Evolutionary conservation across 441 rosid genomes (phyloP), one percentile per base, ranked within the genome.

Genomic region (Erysimum cheiri): DNA sequence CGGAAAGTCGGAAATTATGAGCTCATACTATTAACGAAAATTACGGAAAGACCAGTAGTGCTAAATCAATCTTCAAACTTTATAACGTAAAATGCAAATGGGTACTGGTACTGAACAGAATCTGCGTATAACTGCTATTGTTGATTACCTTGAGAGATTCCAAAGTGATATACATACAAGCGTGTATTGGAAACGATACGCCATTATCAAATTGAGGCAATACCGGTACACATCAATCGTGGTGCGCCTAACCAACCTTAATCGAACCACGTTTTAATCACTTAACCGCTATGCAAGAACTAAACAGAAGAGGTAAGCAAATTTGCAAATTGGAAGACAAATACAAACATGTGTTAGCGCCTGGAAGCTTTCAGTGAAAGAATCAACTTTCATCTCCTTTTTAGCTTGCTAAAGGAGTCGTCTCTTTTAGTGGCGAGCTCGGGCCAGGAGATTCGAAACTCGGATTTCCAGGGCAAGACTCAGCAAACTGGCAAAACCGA

Each of bases 401-500:
- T 60, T 64, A 78, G 59, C 67, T 64, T 3, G 54, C 24, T 8
- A 66, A 37, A 54, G 44, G 28, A 60, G 56, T 24, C 33, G 63
- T 46, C 4, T 69, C 58, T 60, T 59, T 63, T 8, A 61, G 37
- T 33, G 79, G 67, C 6, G 80, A 74, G 66, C 56, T 55, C 2
- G 12, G 24, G 0, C 24, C 2, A 43, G 14, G 35, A 61, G 39
- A 53, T 13, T 78, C 68, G 12, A 80, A n/a, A 24, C 28, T 64
- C 5, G 75, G 70, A 44, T 73, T 80, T 60, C 65, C 68, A 6
- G 85, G 82, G 71, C 95, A 90, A 4, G 56, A 58, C 3, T 78
- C 52, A 69, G 87, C 80, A 74, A 80, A 87, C 32, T 81, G 85
- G 59, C 96, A 93, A 71, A 13, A 69, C 56, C 77, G 66, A 67